Evolutionary conservation across 179 eudicot genomes (phyloP).

Genomic region (Spergularia azorica): DNA sequence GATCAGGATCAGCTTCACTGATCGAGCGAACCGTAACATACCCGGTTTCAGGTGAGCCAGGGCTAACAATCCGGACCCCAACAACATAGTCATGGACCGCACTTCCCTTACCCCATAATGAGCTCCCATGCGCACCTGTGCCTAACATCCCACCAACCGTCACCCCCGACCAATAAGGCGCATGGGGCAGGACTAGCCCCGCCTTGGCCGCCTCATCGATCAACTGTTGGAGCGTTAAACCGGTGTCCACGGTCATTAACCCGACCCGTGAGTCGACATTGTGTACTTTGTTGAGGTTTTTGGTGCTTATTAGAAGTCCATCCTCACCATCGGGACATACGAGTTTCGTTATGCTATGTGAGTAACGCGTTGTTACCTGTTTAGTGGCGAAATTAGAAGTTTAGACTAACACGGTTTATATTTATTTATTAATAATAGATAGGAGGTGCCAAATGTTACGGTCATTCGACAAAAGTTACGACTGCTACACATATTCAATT

Average conservation of each 20-base stretch:
- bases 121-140: constrained; percentile 88
- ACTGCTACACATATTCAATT: no score
- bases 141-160: constrained; percentile 71
- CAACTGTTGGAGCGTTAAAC: constrained; percentile 52
- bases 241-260: constrained; percentile 60
- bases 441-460: no score
- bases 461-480: no score
- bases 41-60: constrained; percentile 43
- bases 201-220: constrained; percentile 56
- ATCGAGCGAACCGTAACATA: constrained; percentile 46
- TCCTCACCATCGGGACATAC: constrained; percentile 62
- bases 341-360: constrained; percentile 69
- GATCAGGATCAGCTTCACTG: constrained; percentile 32
- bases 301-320: constrained; percentile 69
- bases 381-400: neutral
- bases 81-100: constrained; percentile 68
- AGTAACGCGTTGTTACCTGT: constrained; percentile 56
- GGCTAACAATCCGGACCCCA: constrained; percentile 50
- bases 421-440: no score
- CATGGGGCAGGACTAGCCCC: constrained; percentile 55
- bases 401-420: no score
- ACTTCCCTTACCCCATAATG: constrained; percentile 69
- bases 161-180: constrained; percentile 85
- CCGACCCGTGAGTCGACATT: constrained; percentile 27
- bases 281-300: constrained; percentile 42